Percentiles rank a stretch among this genome's conserved stretches.
Evolutionary conservation across 2,329 filamentous ascomycete genomes (phyloP).

Genomic region (Fusarium illudens): DNA sequence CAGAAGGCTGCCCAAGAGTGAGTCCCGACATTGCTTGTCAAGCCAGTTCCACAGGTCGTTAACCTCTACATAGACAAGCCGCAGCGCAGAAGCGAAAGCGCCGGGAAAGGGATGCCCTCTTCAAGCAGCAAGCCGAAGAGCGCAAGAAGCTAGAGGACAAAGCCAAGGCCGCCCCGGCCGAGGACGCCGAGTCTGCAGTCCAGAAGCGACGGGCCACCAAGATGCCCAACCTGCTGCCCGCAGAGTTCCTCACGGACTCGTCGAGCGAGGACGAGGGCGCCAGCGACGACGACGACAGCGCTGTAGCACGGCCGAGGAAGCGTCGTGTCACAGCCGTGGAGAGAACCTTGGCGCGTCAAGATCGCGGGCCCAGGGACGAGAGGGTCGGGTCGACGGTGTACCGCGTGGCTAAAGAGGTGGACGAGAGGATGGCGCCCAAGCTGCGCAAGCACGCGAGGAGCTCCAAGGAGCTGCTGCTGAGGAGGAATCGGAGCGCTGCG

Average conservation of each 20-base stretch:
- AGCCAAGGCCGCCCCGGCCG: conserved; percentile 31
- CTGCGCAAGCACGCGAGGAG: conserved; percentile 52
- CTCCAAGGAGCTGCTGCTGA: conserved; percentile 56
- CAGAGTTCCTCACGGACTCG: conserved; percentile 63
- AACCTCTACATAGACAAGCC: conserved; percentile 53
- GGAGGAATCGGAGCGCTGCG: conserved; percentile 53
- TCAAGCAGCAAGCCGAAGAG: conserved; percentile 64
- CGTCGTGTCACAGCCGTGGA: conserved; percentile 55
- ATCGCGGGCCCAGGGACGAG: conserved; percentile 55
- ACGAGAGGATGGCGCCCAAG: conserved; percentile 60
- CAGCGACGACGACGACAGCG: conserved; percentile 39
- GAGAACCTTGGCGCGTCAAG: conserved; percentile 48
- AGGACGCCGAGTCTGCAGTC: conserved; percentile 14
- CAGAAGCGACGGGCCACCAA: conserved; percentile 46
- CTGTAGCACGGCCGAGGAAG: conserved; percentile 48
- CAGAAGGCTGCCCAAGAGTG: conserved; percentile 63
- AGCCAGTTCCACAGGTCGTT: conserved; percentile 3
- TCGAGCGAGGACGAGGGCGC: conserved; percentile 54
- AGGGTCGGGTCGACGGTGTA: conserved; percentile 64
- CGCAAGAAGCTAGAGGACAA: conserved; percentile 52
- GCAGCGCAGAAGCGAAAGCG: conserved; percentile 63
- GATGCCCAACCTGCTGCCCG: conserved; percentile 58
- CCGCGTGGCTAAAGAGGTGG: conserved; percentile 56
- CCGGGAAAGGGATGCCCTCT: conserved; percentile 61
- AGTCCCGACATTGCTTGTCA: conserved; percentile 33